phyloP scores from a whole-genome alignment of 2,329 filamentous ascomycete species.

The Colletotrichum gloeosporioides region DNA sequence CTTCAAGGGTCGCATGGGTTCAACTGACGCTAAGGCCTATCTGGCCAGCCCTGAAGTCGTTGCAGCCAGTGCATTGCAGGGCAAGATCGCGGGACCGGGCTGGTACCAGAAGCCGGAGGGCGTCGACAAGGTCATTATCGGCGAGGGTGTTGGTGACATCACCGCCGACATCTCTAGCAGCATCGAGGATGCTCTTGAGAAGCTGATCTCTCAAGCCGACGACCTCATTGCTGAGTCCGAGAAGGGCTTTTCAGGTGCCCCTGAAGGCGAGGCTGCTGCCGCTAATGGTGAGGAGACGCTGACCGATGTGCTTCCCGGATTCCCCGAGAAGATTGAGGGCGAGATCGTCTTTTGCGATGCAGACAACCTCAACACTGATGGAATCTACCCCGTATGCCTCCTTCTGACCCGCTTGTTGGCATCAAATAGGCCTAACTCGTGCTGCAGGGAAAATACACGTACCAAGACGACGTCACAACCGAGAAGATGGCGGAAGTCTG shows the following conservation, averaged over 20 bases:
- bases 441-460: constrained; percentile 72
- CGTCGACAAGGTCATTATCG: constrained; percentile 70
- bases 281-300: constrained; percentile 33
- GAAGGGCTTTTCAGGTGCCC: constrained; percentile 44
- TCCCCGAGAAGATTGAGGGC: constrained; percentile 81
- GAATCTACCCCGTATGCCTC: constrained; percentile 74
- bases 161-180: constrained; percentile 70
- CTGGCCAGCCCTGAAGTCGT: constrained; percentile 90
- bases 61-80: constrained; percentile 81
- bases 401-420: neutral
- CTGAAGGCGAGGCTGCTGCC: constrained; percentile 27
- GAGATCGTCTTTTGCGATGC: constrained; percentile 89
- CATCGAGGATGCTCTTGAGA: constrained; percentile 74
- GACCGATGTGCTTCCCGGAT: constrained; percentile 82
- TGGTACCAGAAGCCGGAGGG: constrained; percentile 77
- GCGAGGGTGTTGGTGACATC: constrained; percentile 72
- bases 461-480: constrained; percentile 80
- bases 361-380: constrained; percentile 87
- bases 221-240: constrained; percentile 61
- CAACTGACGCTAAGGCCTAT: constrained; percentile 80
- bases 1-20: constrained; percentile 91
- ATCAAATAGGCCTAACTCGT: too few relatives aligned
- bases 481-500: constrained; percentile 88
- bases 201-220: constrained; percentile 73
- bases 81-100: constrained; percentile 77